Evolutionary conservation across 2,329 filamentous ascomycete genomes (phyloP).

Genomic region (Claviceps humidiphila): DNA sequence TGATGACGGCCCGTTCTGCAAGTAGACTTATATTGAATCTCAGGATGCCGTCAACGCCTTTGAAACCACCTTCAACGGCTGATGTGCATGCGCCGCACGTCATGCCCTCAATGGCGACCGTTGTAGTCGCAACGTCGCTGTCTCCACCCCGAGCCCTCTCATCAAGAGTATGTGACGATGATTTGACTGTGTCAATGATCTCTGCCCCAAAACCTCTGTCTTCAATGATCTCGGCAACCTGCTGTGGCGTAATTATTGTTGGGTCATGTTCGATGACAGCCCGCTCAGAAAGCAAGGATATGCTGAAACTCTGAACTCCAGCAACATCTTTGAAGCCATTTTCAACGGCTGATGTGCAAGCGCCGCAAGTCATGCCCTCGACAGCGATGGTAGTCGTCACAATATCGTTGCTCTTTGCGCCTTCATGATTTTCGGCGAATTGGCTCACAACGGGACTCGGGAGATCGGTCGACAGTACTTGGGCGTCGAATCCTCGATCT

Average conservation of each 20-base stretch:
- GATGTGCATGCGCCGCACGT: conserved; percentile 95
- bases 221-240: conserved; percentile 47
- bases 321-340: conserved; percentile 62
- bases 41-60: conserved; percentile 59
- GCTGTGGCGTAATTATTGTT: conserved; percentile 33
- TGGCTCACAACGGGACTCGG: conserved; percentile 37
- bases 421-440: conserved; percentile 20
- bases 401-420: conserved; percentile 26
- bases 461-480: conserved; percentile 71
- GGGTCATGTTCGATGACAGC: conserved; percentile 75
- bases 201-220: conserved; percentile 70
- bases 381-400: conserved; percentile 66
- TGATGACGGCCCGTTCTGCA: conserved; percentile 79
- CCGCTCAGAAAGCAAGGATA: conserved; percentile 72
- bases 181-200: conserved; percentile 56
- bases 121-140: conserved; percentile 53
- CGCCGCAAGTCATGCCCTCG: conserved; percentile 83
- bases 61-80: conserved; percentile 74
- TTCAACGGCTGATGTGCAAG: conserved; percentile 77
- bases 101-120: conserved; percentile 88
- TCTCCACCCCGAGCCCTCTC: conserved; percentile 16
- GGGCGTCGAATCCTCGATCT: conserved; percentile 81
- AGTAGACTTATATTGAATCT: conserved; percentile 93
- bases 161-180: conserved; percentile 14
- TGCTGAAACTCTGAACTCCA: conserved; percentile 64